A percentile compares a stretch with the other conserved stretches of the same genome.
These are phyloP conservation scores for Tylopilus felleus DNA, from an alignment of 768 basidiomycete species.

Conservation along the genomic window DNA sequence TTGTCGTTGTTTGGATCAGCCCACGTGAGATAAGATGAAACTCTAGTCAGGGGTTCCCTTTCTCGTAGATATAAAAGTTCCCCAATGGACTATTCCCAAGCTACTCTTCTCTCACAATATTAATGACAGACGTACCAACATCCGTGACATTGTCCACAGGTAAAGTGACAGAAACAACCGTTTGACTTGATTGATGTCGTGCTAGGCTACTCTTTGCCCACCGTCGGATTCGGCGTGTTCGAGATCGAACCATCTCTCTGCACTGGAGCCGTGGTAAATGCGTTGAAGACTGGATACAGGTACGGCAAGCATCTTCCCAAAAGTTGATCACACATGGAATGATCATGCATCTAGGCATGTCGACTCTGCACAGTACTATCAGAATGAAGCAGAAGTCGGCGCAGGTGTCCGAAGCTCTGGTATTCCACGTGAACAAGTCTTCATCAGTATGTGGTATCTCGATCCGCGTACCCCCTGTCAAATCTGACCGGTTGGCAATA, in stretches of 20 bases:
- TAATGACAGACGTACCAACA: constrained; percentile 9
- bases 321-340: background rate
- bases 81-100: background rate
- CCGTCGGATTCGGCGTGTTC: constrained; percentile 28
- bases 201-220: constrained; percentile 25
- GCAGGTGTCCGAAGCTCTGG: constrained; percentile 21
- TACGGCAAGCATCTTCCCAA: background rate
- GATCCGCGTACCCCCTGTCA: background rate
- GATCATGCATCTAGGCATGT: constrained; percentile 17
- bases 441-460: constrained; percentile 24
- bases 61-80: constrained; percentile 4
- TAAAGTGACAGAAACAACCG: background rate
- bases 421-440: constrained; percentile 27
- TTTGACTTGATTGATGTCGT: background rate
- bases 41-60: too few species aligned
- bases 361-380: constrained; percentile 24
- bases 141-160: constrained; percentile 11
- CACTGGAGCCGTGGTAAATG: constrained; percentile 15
- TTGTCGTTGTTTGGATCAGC: constrained; percentile 20
- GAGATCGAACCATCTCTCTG: constrained; percentile 8
- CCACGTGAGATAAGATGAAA: background rate
- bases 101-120: background rate
- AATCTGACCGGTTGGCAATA: constrained; percentile 3
- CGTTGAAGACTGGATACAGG: constrained; percentile 29
- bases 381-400: constrained; percentile 28